These are phyloP conservation scores for Plicaturopsis crispa DNA, from an alignment of 768 basidiomycete species.

Conservation along the genomic window DNA sequence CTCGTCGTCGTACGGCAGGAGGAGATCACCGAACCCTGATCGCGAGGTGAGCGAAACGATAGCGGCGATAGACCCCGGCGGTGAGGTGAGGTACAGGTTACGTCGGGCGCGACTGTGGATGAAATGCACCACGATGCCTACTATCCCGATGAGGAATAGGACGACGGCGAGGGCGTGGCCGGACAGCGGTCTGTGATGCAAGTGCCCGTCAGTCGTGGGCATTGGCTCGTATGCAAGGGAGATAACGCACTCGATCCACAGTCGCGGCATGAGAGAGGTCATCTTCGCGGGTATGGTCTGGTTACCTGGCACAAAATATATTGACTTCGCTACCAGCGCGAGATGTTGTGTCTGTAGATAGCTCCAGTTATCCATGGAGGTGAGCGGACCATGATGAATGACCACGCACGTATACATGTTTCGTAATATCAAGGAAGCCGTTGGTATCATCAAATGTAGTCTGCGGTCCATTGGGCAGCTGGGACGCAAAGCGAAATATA, in stretches of 20 bases:
- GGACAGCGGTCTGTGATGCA: slow-evolving; percentile 37
- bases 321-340: slow-evolving; percentile 43
- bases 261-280: slow-evolving; percentile 34
- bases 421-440: slow-evolving; percentile 47
- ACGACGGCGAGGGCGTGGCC: slow-evolving; percentile 41
- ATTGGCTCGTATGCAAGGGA: slow-evolving; percentile 1
- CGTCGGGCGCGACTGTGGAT: slow-evolving; percentile 39
- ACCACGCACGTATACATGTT: slow-evolving; percentile 39
- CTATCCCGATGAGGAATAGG: slow-evolving; percentile 39
- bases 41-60: slow-evolving; percentile 48
- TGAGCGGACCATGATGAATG: not conserved
- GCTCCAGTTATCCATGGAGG: slow-evolving; percentile 1
- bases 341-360: slow-evolving; percentile 47
- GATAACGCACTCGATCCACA: slow-evolving; percentile 50
- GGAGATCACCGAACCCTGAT: slow-evolving; percentile 54
- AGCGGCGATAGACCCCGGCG: slow-evolving; percentile 54
- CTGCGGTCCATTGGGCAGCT: slow-evolving; percentile 30
- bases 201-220: slow-evolving; percentile 1
- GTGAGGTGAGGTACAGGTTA: slow-evolving; percentile 40
- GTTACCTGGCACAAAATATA: slow-evolving; percentile 47
- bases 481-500: slow-evolving; percentile 45
- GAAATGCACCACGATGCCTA: slow-evolving; percentile 41
- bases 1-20: slow-evolving; percentile 52
- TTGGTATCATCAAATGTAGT: slow-evolving; percentile 39
- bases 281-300: slow-evolving; percentile 29